Evolutionary conservation across 345 rosid genomes (phyloP).

Genomic region (Citrus inodora): DNA sequence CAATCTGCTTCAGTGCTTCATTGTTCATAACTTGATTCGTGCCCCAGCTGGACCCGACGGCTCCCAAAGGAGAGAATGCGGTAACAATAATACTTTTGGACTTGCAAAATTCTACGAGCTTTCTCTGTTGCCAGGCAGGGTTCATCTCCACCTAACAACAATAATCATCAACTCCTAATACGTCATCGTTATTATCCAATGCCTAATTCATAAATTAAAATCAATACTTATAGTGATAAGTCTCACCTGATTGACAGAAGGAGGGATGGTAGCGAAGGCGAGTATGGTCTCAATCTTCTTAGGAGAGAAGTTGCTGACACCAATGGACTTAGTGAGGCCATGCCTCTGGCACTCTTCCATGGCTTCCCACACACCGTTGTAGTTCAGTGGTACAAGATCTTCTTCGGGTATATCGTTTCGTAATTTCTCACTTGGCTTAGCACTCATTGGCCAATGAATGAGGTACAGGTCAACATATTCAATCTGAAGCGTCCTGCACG

Average conservation of each 20-base stretch:
- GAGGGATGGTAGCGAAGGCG: slow-evolving; percentile 11
- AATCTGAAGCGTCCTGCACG: slow-evolving; percentile 13
- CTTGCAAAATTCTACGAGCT: slow-evolving; percentile 15
- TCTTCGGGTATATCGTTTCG: background rate
- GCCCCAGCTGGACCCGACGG: slow-evolving; percentile 20
- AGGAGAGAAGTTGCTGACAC: slow-evolving; percentile 22
- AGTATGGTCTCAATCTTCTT: slow-evolving; percentile 10
- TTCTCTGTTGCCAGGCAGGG: slow-evolving; percentile 19
- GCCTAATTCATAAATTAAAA: background rate
- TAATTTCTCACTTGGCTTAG: background rate
- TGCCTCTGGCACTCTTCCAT: slow-evolving; percentile 21
- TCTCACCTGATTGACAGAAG: slow-evolving; percentile 21
- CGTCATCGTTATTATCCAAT: background rate
- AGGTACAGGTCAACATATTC: background rate
- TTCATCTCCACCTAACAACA: slow-evolving; percentile 20
- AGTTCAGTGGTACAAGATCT: slow-evolving; percentile 16
- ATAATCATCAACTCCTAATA: background rate
- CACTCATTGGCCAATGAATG: slow-evolving; percentile 17
- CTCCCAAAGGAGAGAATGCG: slow-evolving; percentile 21
- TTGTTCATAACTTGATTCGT: slow-evolving; percentile 16
- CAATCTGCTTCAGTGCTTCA: slow-evolving; percentile 15
- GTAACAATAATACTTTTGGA: background rate
- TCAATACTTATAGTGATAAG: background rate
- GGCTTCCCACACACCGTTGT: background rate
- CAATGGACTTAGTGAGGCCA: slow-evolving; percentile 17